Evolutionary conservation across 805 yeast species (phyloP), one percentile per base, ranked within the genome.

Genomic region (Saccharomycopsis sp.): DNA sequence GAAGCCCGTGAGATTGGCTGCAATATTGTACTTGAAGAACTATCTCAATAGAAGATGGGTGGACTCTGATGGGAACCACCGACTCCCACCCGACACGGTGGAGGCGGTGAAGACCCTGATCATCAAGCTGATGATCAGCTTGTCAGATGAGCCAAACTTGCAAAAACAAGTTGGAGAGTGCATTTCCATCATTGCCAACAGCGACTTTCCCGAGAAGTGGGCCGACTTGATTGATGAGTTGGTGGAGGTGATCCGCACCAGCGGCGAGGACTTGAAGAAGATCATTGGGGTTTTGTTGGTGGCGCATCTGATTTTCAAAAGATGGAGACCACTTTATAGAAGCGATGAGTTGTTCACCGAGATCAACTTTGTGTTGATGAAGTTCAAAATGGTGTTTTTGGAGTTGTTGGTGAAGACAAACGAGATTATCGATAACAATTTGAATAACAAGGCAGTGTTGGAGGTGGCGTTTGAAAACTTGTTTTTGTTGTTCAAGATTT

Each of bases 141-240:
- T 87, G 38, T n/a, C n/a, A n/a, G 95, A 96, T 4, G 73, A 73
- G 37, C 46, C 50, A 13, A 73, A 78, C 50, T 64, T 92, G 42
- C 96, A 89, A 56, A 68, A 78, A n/a, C 99, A 94, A 63, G 73
- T 92, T 38, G 97, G 96, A 39, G 99, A 94, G 61, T 79, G 95
- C 1, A 78, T 94, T 42, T 77, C 95, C 12, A 67, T 84, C 40
- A 89, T 92, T 53, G 98, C 99, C 3, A 96, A 88, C 57, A 78
- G 87, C 44, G 99, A 92, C 58, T 92, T 92, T 63, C 98, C 98
- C 1, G 80, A 81, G 30, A 66, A 77, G 38, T 92, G 99, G 99
- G 75, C 77, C 1, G 69, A 71, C 38, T 68, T 92, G 46, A 65
- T 86, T 25, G 85, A 81, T 51, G 81, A 80, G 42, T 67, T 92